Base-by-base conservation (phyloP, 306 rosid genomes). In the Medicago ruthenica region DNA sequence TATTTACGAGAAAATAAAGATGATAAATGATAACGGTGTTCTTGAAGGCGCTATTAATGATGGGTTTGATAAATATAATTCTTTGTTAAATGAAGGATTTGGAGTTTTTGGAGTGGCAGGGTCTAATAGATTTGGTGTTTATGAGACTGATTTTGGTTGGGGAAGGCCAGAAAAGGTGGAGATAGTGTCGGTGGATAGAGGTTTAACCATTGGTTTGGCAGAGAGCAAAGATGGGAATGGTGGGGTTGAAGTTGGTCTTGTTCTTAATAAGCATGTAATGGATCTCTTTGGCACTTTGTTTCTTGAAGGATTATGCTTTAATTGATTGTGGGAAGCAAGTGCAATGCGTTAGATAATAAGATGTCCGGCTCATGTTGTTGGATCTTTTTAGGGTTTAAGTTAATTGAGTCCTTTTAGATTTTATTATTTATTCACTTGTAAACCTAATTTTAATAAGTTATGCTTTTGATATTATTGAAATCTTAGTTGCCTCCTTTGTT, bases 101-200 rank as follows among this genome's bases (percentile, higher is more conserved):
- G 9, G 48, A 6, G 1, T 8, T 0, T 10, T 84, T 1, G 81
- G 85, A 39, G 76, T 82, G 3, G 83, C 87, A 0, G 92, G 89
- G 27, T 85, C 88, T 45, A 81, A 72, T 12, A 24, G 81, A 20
- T 79, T 85, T 55, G 81, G 86, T 17, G 74, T 85, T 16, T 44
- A 44, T 44, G 50, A 44, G n/a, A 44, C 13, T 27, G 89, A 87
- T 64, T 85, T 85, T 61, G 89, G 91, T 16, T 87, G 85, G 87
- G 91, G 88, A 4, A 81, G 9, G 50, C 88, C 88, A 0, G 14
- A 7, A 3, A 85, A 82, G 73, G 89, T 87, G 76, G 88, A 81
- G 74, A 67, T 83, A 17, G 16, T 51, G 1, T 83, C 86, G 0
- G 14, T 71, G 9, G 79, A 76, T 22, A 76, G 70, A 51, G 40